phyloP scores from a whole-genome alignment of 2,329 filamentous ascomycete species.

The Trichoderma lentiforme region DNA sequence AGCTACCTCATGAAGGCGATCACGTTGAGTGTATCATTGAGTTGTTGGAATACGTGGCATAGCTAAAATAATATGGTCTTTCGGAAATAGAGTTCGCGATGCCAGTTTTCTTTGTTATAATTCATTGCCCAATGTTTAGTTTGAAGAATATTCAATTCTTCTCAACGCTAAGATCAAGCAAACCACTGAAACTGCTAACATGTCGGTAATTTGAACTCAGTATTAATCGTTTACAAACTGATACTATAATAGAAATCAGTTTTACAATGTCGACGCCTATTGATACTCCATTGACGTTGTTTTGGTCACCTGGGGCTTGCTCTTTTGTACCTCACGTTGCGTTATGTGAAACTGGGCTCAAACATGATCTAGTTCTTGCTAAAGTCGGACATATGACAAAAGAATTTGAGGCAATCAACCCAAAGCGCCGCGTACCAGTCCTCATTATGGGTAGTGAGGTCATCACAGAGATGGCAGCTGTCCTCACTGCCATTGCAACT shows the following conservation, averaged over 20 bases:
- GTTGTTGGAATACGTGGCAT: neutral
- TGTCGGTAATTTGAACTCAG: too few relatives aligned
- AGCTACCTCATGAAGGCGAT: accelerated
- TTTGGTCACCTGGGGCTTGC: neutral
- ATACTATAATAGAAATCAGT: neutral
- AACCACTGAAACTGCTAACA: neutral
- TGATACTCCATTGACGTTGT: neutral
- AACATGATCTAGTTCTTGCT: neutral
- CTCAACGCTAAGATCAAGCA: neutral
- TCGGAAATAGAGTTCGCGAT: neutral
- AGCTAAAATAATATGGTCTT: neutral
- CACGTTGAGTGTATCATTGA: neutral
- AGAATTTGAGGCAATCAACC: neutral
- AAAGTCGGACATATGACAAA: neutral
- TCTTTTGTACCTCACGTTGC: neutral
- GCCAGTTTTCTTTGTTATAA: too few relatives aligned
- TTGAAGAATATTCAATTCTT: neutral
- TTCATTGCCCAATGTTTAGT: neutral
- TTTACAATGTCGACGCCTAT: neutral
- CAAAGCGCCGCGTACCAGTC: neutral
- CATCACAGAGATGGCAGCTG: neutral
- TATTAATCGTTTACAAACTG: neutral
- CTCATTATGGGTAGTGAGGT: neutral
- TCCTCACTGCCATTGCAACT: neutral
- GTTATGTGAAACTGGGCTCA: neutral